These are phyloP conservation scores for Solanum medicagineum DNA, from an alignment of 257 asterid species.

Conservation along the genomic window DNA sequence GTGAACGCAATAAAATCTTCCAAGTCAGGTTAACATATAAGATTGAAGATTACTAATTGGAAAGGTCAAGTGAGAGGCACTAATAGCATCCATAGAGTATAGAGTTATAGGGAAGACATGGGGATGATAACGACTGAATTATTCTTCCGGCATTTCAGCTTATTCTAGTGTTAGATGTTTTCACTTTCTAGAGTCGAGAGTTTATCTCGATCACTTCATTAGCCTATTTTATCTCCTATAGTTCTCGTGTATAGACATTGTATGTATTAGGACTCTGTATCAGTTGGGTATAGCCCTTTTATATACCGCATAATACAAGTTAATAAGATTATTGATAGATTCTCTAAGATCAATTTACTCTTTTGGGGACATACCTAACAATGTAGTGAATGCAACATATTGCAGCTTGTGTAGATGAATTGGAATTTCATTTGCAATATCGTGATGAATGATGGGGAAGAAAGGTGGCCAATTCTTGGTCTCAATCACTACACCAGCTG, in stretches of 20 bases:
- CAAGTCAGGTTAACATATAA: neutral
- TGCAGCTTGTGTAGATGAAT: conserved; percentile 79
- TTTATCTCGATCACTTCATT: too few relatives aligned
- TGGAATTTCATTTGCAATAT: conserved; percentile 79
- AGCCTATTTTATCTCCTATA: too few relatives aligned
- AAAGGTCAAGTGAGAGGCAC: neutral
- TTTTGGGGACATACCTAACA: conserved; percentile 42
- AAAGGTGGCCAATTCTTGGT: conserved; percentile 91
- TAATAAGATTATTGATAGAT: too few relatives aligned
- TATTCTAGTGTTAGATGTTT: too few relatives aligned
- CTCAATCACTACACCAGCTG: conserved; percentile 84
- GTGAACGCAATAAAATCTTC: neutral
- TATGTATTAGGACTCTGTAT: too few relatives aligned
- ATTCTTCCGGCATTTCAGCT: too few relatives aligned
- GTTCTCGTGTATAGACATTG: too few relatives aligned
- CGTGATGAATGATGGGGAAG: conserved; percentile 81
- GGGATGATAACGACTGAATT: too few relatives aligned
- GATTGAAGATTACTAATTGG: neutral
- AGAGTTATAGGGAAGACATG: neutral
- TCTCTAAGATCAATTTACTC: too few relatives aligned
- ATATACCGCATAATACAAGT: too few relatives aligned
- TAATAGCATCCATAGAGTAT: neutral
- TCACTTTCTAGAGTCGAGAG: too few relatives aligned
- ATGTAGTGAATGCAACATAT: conserved; percentile 84
- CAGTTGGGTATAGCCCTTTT: too few relatives aligned